Percentiles rank a stretch among this genome's conserved stretches.
Evolutionary conservation across 1,284 basidiomycete genomes (phyloP).

Genomic region (Sparassis latifolia): DNA sequence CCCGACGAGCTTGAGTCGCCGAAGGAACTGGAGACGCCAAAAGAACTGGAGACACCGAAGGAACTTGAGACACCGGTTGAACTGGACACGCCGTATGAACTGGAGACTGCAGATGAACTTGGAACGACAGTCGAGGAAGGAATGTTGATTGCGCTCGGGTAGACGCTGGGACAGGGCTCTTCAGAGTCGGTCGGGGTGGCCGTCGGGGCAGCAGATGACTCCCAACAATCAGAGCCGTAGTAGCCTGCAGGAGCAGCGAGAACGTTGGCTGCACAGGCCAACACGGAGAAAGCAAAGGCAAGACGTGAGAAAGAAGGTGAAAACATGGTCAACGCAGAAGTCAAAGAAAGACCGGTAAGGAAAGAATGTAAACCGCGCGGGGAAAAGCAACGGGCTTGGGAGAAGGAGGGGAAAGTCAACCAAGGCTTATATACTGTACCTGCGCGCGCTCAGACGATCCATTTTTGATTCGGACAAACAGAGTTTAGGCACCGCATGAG

Average conservation of each 20-base stretch:
- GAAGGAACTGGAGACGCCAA: conserved; percentile 11
- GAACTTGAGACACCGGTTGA: neutral
- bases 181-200: too few species aligned
- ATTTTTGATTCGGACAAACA: too few species aligned
- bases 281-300: conserved; percentile 4
- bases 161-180: neutral
- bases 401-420: too few species aligned
- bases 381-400: too few species aligned
- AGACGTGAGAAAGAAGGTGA: conserved; percentile 3
- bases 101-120: neutral
- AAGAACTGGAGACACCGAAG: conserved; percentile 7
- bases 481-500: too few species aligned
- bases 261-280: conserved; percentile 4
- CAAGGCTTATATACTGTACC: too few species aligned
- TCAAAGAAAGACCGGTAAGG: too few species aligned
- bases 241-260: conserved; percentile 7
- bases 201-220: too few species aligned
- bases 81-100: neutral
- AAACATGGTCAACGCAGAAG: neutral
- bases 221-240: neutral
- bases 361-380: too few species aligned
- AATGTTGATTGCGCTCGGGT: neutral
- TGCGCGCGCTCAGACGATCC: too few species aligned
- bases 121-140: neutral
- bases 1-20: conserved; percentile 9